Evolutionary conservation across 306 rosid genomes (phyloP), one percentile per base, ranked within the genome.

Genomic region (Astragalus glycyphyllos): DNA sequence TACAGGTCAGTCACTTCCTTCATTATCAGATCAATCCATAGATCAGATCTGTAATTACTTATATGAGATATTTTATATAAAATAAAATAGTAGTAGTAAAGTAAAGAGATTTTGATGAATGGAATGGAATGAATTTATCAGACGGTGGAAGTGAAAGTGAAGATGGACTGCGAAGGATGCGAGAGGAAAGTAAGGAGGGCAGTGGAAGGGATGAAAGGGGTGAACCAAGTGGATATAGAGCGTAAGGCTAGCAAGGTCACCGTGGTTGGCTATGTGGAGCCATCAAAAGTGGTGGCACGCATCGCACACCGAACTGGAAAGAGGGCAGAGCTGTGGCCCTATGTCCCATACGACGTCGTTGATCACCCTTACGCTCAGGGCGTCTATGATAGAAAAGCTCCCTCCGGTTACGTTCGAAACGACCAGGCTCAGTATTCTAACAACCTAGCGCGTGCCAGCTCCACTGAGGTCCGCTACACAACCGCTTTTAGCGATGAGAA

Each of bases 121-220:
- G 31, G 31, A 26, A 26, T 26, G 31, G 31, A 20, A 7, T 7
- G 11, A 40, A 3, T 3, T 1, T 5, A 34, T 35, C 86, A 91
- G 96, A 91, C 93, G 84, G 97, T 91, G 83, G 93, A 89, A 79
- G 75, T 91, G 51, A 91, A 85, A 79, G 93, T 91, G 81, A 89
- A 86, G 71, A 85, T 91, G 80, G 97, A 91, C 83, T 91, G 97
- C 71, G 97, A 91, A 65, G 97, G 97, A 1, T 91, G 97, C 76
- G 97, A 89, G 90, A 79, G 96, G 77, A 89, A 76, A 65, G 96
- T 91, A 74, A 79, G 34, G 82, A 88, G 71, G 12, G 72, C 97
- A 2, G 81, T 91, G 74, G 91, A 85, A 16, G 97, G 96, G n/a
- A 91, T 91, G 97, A 91, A 82, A 58, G 97, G 97, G 0, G 97